Base-by-base conservation (phyloP, 192 early-diverging fungal species). In the Chytriomyces sp. region DNA sequence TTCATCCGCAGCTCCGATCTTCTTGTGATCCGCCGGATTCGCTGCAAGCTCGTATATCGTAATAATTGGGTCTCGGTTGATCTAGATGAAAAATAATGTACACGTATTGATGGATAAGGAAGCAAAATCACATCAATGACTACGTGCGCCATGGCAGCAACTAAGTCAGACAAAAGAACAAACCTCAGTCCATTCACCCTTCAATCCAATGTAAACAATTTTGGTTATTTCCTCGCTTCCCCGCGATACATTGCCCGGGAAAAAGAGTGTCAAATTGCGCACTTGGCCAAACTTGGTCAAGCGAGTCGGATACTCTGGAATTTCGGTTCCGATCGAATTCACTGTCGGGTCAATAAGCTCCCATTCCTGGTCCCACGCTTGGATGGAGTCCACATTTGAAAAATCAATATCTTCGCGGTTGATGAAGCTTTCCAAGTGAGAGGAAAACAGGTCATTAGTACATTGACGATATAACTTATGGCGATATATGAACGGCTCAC, bases 331-430 rank as follows among this genome's bases (percentile, higher is more conserved):
- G 7, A 39, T 83, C 44, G 3, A 64, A 37, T 71, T 60, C 38
- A 64, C 32, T n/a, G 53, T 37, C 37, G 78, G 84, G 52, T 84
- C 81, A 4, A 92, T 84, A 52, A 98, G 82, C 32, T 90, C 89
- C 90, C 92, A 94, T 77, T 91, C 86, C 81, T 98, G 95, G 7
- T 90, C 89, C 4, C 90, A 76, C n/a, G 55, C 61, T 28, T 52
- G n/a, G 14, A 86, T 86, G 22, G 79, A 77, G 4, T 93, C 91
- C 4, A 90, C 91, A 14, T 79, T 87, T 57, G 93, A 91, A 80
- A 99, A 99, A 79, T 99, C 95, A 61, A 99, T 65, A 73, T 93
- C 90, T 19, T 94, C 93, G 14, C 86, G 78, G 83, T 99, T 99
- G 60, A 93, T 88, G 75, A 91, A 95, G 22, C 91, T 93, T 73